Evolutionary conservation across 441 rosid species (phyloP), one percentile per base, ranked within the genome.

Genomic region (Corymbia citriodora): DNA sequence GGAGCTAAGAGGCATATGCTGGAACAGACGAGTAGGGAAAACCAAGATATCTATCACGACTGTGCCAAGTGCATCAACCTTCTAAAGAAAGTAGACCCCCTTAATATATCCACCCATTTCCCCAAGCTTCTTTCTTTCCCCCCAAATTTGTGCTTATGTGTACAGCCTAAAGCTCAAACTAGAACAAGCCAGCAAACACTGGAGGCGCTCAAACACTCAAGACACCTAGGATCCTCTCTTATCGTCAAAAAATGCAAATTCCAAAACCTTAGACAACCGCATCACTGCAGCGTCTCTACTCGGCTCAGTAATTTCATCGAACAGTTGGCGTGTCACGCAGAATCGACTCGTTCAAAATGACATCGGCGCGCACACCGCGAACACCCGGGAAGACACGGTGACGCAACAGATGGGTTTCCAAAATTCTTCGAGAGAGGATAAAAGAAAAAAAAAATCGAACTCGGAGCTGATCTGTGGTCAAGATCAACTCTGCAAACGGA

Each of bases 11-110:
- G 85, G 85, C 85, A 79, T 40, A 79, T 79, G 83, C 85, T 45
- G 16, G 85, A 79, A 79, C 53, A 79, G 53, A 45, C 85, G 1
- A 13, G 85, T 11, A 45, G 53, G 53, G 49, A 45, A 79, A 49
- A 79, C 53, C n/a, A 23, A 45, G 85, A 79, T 45, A 11, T 4
- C n/a, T 45, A 79, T 45, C 85, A 12, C 53, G 11, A 79, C 18
- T 0, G 85, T 10, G 0, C 36, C 45, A 70, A 45, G 85, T 0
- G 29, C 53, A 79, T 45, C 52, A 79, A 14, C n/a, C 85, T 79
- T 79, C 52, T 45, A 79, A 17, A 79, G 10, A 79, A 45, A 79
- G 53, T 45, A 79, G 85, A 23, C 85, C 50, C 85, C 50, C 85
- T 45, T 13, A 1, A 2, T 7, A 79, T 79, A 52, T 7, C 85